These are phyloP conservation scores for Erythrophleum ivorense DNA, from an alignment of 331 rosid genomes.

Conservation along the genomic window DNA sequence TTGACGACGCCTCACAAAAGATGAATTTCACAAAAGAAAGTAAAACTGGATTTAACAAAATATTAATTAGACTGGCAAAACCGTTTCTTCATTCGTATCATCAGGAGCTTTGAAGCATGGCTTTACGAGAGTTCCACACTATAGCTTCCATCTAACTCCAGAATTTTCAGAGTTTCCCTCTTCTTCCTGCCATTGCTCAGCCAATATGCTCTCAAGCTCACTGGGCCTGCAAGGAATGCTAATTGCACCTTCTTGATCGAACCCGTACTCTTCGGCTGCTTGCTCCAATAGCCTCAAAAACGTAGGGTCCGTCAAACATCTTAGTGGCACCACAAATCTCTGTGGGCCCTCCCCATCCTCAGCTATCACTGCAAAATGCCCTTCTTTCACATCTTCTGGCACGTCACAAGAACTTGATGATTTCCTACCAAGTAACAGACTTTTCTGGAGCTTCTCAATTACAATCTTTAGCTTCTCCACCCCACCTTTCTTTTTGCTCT, in stretches of 20 bases:
- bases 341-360: constrained; percentile 50
- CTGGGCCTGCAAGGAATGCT: constrained; percentile 67
- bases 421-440: constrained; percentile 42
- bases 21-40: not conserved
- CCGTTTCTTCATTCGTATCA: not conserved
- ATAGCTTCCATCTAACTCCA: constrained; percentile 1
- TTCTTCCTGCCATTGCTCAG: constrained; percentile 34
- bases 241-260: constrained; percentile 67
- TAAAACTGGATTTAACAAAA: not conserved
- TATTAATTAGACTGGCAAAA: not conserved
- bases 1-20: not conserved
- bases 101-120: constrained; percentile 40
- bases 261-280: constrained; percentile 79
- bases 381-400: constrained; percentile 68
- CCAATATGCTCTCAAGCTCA: constrained; percentile 68
- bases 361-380: constrained; percentile 82
- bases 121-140: constrained; percentile 38
- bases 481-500: constrained; percentile 48
- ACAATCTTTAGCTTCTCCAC: constrained; percentile 54
- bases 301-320: constrained; percentile 58
- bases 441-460: constrained; percentile 59
- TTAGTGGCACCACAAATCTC: constrained; percentile 74
- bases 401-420: constrained; percentile 37
- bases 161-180: not conserved
- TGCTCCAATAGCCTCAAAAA: constrained; percentile 65